Conservation (phyloP, 1,284 basidiomycete species). For the Omphalotus olearius region DNA sequence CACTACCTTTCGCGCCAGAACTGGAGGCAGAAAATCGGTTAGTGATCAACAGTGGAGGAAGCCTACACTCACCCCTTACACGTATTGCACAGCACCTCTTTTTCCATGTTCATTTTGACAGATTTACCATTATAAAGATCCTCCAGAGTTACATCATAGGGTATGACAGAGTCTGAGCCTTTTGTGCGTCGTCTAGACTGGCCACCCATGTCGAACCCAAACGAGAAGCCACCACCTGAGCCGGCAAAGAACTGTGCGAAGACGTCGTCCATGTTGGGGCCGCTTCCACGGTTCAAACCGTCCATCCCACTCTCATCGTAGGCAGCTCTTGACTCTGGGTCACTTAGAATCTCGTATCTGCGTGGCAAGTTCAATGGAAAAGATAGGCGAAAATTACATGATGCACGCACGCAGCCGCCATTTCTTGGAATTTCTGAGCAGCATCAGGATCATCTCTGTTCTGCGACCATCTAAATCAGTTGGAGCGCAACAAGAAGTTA, state of each 20-base stretch:
- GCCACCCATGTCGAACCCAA: constrained; percentile 49
- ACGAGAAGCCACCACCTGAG: constrained; percentile 42
- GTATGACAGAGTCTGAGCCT: constrained; percentile 73
- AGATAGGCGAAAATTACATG: constrained; percentile 1
- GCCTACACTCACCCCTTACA: constrained; percentile 71
- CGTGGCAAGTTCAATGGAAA: constrained; percentile 8
- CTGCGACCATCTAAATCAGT: constrained; percentile 33
- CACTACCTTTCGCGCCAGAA: constrained; percentile 75
- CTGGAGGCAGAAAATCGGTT: constrained; percentile 32
- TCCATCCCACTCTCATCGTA: constrained; percentile 85
- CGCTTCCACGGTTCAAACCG: constrained; percentile 48
- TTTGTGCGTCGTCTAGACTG: constrained; percentile 42
- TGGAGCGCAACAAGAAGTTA: not conserved
- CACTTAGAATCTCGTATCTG: constrained; percentile 85
- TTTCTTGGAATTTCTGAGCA: constrained; percentile 81
- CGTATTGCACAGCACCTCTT: constrained; percentile 72
- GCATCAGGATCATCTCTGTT: constrained; percentile 79
- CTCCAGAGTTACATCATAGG: constrained; percentile 85
- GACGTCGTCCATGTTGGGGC: constrained; percentile 59
- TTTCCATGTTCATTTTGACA: constrained; percentile 87
- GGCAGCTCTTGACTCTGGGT: constrained; percentile 69
- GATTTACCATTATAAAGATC: constrained; percentile 92
- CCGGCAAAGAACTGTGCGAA: constrained; percentile 76
- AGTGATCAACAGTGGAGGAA: not conserved
- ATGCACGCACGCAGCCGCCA: constrained; percentile 73